Percentiles rank a stretch among this genome's conserved stretches.
Evolutionary conservation across 257 asterid species (phyloP).

Genomic region (Nicotiana noctiflora): DNA sequence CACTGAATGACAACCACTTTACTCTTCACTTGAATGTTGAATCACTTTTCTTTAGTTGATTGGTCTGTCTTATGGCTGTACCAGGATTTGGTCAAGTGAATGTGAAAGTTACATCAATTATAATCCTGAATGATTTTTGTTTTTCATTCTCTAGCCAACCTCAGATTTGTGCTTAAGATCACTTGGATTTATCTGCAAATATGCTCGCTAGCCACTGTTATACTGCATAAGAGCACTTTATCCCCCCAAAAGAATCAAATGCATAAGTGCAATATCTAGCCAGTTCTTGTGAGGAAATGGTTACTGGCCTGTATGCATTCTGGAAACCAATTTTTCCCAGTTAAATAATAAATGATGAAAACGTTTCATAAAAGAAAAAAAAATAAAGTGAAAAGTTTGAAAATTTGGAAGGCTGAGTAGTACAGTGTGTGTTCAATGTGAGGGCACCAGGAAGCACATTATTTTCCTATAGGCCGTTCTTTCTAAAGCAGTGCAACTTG

Average conservation of each 20-base stretch:
- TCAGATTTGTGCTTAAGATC: not conserved
- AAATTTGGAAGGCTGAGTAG: not conserved
- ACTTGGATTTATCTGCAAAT: slow-evolving; percentile 3
- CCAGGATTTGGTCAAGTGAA: not conserved
- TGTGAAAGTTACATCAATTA: not conserved
- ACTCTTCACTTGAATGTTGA: not conserved
- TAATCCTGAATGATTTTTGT: not conserved
- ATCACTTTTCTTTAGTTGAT: not conserved
- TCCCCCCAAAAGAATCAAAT: too few relatives aligned
- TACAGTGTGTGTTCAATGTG: not conserved
- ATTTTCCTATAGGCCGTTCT: not conserved
- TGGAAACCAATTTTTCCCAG: not conserved
- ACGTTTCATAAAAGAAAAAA: not conserved
- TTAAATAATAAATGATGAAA: not conserved
- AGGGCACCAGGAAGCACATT: slow-evolving; percentile 5
- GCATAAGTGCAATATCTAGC: not conserved
- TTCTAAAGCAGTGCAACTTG: not conserved
- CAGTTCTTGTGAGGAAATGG: slow-evolving; percentile 4
- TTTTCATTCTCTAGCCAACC: not conserved
- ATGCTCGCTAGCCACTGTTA: not conserved
- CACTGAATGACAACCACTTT: not conserved
- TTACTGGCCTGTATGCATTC: not conserved
- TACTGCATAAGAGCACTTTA: not conserved
- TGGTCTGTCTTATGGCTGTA: not conserved
- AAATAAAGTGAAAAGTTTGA: not conserved